phyloP scores from a whole-genome alignment of 768 basidiomycete genomes.

The Botryobasidium botryosum region DNA sequence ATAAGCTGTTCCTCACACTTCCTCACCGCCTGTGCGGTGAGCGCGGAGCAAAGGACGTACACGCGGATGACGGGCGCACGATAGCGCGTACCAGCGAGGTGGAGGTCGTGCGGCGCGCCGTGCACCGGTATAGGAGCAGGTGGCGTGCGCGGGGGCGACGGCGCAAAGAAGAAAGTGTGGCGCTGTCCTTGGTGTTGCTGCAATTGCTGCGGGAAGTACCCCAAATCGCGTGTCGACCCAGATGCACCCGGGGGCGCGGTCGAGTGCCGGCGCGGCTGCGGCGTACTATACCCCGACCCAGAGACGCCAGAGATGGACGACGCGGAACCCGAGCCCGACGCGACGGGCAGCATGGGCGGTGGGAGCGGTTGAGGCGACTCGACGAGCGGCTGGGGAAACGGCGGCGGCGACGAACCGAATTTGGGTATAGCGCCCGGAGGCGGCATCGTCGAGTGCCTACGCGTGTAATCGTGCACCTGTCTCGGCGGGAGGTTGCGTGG shows the following conservation, averaged over 20 bases:
- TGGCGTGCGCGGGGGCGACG: not conserved
- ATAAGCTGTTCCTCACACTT: slow-evolving; percentile 53
- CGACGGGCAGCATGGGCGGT: too few species aligned
- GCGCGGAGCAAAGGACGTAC: slow-evolving; percentile 50
- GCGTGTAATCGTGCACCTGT: too few species aligned
- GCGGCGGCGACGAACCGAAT: too few species aligned
- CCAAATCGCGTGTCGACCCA: not conserved
- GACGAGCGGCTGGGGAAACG: too few species aligned
- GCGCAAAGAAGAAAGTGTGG: not conserved
- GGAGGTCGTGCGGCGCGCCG: slow-evolving; percentile 43
- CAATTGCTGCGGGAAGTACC: not conserved
- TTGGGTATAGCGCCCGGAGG: too few species aligned
- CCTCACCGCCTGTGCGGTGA: slow-evolving; percentile 23
- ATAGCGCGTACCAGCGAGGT: slow-evolving; percentile 36
- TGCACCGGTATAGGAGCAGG: not conserved
- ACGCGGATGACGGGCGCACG: slow-evolving; percentile 61
- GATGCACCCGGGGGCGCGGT: slow-evolving; percentile 1
- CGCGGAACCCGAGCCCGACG: too few species aligned
- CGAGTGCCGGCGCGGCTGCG: not conserved
- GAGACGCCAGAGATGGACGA: too few species aligned
- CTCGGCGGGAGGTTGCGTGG: too few species aligned
- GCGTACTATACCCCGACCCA: too few species aligned
- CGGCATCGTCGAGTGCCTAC: too few species aligned
- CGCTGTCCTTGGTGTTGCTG: not conserved
- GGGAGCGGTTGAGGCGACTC: too few species aligned